These are phyloP conservation scores for Penicillium corylophilum DNA, from an alignment of 2,329 filamentous ascomycete species.

Conservation along the genomic window DNA sequence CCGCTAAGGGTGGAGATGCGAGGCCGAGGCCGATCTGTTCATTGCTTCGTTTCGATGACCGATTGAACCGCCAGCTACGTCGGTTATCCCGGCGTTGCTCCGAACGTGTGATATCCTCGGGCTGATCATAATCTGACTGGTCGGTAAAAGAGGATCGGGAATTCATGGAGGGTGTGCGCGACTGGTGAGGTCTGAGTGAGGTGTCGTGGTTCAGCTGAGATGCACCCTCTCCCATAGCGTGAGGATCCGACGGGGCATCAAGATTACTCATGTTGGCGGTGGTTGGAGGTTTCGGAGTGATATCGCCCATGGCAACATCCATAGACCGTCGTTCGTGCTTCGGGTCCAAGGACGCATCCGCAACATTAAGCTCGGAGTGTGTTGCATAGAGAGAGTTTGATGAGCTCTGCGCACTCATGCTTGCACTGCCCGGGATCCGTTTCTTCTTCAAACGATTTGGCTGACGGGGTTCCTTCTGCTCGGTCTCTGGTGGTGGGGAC, in stretches of 20 bases:
- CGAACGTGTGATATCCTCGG: slow-evolving; percentile 58
- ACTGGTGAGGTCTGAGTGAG: slow-evolving; percentile 65
- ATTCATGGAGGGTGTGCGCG: slow-evolving; percentile 73
- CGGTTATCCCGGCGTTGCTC: slow-evolving; percentile 70
- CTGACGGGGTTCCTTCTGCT: slow-evolving; percentile 61
- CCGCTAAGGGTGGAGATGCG: slow-evolving; percentile 53
- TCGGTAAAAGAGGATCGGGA: slow-evolving; percentile 73
- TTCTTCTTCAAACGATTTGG: slow-evolving; percentile 94
- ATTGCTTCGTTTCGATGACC: slow-evolving; percentile 56
- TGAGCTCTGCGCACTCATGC: slow-evolving; percentile 88
- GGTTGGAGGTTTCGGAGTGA: slow-evolving; percentile 36
- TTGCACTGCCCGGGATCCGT: slow-evolving; percentile 69
- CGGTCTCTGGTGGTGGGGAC: slow-evolving; percentile 62
- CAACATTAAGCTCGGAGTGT: slow-evolving; percentile 43
- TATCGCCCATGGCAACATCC: slow-evolving; percentile 27
- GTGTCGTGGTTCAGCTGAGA: slow-evolving; percentile 47
- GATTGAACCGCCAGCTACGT: slow-evolving; percentile 70
- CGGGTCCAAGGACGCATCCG: slow-evolving; percentile 26
- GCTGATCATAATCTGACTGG: slow-evolving; percentile 74
- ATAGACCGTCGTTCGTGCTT: slow-evolving; percentile 21
- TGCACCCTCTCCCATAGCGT: slow-evolving; percentile 39
- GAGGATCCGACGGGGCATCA: slow-evolving; percentile 20
- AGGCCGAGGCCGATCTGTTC: slow-evolving; percentile 45
- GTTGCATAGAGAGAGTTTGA: slow-evolving; percentile 66
- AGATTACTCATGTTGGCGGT: slow-evolving; percentile 31